These are phyloP conservation scores for Castanea sativa DNA, from an alignment of 306 rosid genomes.

Conservation along the genomic window DNA sequence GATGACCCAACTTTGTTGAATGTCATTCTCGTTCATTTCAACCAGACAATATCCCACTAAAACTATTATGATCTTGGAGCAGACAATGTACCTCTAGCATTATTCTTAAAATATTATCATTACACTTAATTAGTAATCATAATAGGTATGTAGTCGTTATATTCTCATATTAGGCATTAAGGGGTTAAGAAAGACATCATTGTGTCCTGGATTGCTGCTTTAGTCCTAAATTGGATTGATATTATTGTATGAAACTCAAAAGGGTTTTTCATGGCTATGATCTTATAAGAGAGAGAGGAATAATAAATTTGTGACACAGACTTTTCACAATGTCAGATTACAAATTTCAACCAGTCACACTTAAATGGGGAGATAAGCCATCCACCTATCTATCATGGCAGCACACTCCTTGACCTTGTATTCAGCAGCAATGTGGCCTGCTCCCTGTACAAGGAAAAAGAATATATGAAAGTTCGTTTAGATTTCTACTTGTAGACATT, in stretches of 20 bases:
- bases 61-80: too few relatives aligned
- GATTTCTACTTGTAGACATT: neutral
- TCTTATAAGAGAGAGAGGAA: neutral
- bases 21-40: too few relatives aligned
- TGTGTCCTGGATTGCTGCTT: neutral
- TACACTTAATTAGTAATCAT: neutral
- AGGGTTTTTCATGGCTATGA: neutral
- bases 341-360: neutral
- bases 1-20: too few relatives aligned
- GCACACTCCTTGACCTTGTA: constrained; percentile 15
- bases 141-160: neutral
- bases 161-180: neutral
- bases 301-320: neutral
- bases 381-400: constrained; percentile 22
- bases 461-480: neutral
- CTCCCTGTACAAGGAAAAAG: constrained; percentile 7
- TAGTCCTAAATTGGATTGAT: neutral
- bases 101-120: neutral
- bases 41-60: too few relatives aligned
- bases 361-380: constrained; percentile 22
- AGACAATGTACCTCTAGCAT: too few relatives aligned
- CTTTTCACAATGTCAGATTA: neutral
- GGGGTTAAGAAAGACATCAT: neutral
- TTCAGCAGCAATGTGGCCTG: constrained; percentile 29
- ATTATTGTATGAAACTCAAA: neutral